Evolutionary conservation across 805 yeast species (phyloP).

Genomic region (Yueomyces sinensis): DNA sequence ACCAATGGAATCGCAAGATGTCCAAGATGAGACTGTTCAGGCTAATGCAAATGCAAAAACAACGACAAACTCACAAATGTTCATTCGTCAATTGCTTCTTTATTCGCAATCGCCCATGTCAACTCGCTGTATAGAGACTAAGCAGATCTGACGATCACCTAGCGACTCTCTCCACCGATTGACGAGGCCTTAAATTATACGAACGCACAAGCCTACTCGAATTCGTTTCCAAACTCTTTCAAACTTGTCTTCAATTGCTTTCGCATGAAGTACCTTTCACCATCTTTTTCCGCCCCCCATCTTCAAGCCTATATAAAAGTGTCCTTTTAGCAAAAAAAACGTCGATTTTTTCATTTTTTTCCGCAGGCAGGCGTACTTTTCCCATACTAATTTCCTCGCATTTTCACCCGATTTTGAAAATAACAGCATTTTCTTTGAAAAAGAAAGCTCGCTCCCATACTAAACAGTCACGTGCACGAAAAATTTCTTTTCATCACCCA

Average conservation of each 20-base stretch:
- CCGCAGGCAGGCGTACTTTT: background rate
- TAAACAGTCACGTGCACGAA: too few relatives aligned
- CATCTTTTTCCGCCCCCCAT: background rate
- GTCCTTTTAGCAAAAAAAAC: too few relatives aligned
- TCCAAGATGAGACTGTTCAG: slow-evolving; percentile 24
- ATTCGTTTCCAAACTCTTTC: slow-evolving; percentile 20
- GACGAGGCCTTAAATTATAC: slow-evolving; percentile 19
- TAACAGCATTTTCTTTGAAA: too few relatives aligned
- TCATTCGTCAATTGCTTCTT: background rate
- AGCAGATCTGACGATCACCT: slow-evolving; percentile 21
- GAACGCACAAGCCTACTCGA: slow-evolving; percentile 16
- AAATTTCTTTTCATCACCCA: too few relatives aligned
- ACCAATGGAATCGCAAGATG: slow-evolving; percentile 22
- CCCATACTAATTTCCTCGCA: background rate
- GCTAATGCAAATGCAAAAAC: slow-evolving; percentile 6
- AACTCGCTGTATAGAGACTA: slow-evolving; percentile 20
- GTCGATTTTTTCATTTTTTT: background rate
- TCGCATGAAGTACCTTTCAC: slow-evolving; percentile 17
- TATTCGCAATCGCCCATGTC: slow-evolving; percentile 15
- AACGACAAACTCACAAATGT: background rate
- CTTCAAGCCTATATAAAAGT: too few relatives aligned
- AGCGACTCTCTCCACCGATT: slow-evolving; percentile 23
- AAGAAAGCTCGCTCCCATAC: too few relatives aligned
- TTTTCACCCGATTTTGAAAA: too few relatives aligned
- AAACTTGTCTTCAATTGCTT: slow-evolving; percentile 19